A percentile compares a stretch with the other conserved stretches of the same genome.
Conservation (phyloP, 306 rosid species). For the Begonia peltatifolia region DNA sequence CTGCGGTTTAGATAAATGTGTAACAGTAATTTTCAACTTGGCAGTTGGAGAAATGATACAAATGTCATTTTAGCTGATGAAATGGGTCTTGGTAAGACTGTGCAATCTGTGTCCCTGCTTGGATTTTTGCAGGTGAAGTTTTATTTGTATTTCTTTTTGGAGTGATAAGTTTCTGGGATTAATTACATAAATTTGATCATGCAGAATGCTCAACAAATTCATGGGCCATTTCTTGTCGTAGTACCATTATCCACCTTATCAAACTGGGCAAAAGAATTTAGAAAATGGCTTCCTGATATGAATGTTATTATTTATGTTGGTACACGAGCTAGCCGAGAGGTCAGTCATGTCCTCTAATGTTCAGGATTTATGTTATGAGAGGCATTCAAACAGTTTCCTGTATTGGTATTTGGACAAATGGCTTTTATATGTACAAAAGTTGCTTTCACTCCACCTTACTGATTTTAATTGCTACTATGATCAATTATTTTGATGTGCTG, state of each 20-base stretch:
- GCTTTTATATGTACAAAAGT: too few species aligned
- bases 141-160: conserved; percentile 6
- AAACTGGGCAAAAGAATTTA: conserved; percentile 98
- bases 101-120: conserved; percentile 97
- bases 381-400: too few species aligned
- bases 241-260: conserved; percentile 94
- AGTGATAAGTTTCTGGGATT: too few species aligned
- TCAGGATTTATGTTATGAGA: too few species aligned
- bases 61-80: conserved; percentile 99
- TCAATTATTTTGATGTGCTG: too few species aligned
- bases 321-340: conserved; percentile 99
- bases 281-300: conserved; percentile 99
- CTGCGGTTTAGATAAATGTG: conserved; percentile 16
- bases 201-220: conserved; percentile 92
- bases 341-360: conserved; percentile 12
- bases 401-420: too few species aligned
- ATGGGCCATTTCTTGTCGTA: conserved; percentile 96
- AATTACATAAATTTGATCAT: neutral
- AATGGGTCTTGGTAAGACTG: conserved; percentile 99
- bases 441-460: too few species aligned
- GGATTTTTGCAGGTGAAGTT: conserved; percentile 81
- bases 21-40: conserved; percentile 12
- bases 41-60: conserved; percentile 99
- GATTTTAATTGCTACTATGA: too few species aligned
- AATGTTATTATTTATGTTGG: conserved; percentile 93